Evolutionary conservation across 257 asterid species (phyloP), one percentile per base, ranked within the genome.

Genomic region (Solanum stenotomum): DNA sequence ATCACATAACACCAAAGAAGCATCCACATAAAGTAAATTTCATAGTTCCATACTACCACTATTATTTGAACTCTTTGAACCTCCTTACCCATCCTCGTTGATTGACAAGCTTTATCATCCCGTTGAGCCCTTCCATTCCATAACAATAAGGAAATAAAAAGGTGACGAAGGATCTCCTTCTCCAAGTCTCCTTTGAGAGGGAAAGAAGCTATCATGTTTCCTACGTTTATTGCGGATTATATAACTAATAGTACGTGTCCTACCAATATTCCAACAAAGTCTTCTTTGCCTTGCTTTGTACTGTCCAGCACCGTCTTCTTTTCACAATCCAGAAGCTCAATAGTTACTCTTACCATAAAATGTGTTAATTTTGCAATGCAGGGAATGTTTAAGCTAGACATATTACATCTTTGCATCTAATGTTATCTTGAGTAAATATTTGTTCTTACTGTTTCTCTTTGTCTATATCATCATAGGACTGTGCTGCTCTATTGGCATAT

Each of bases 401-500:
- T 35, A 9, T 75, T 75, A 75, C 8, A 11, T 75, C 18, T 49
- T 49, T 18, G 86, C 44, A 29, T 82, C 70, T 82, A 49, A 18
- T 49, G 68, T 85, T 85, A n/a, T 85, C 67, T 34, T 67, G 38
- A 71, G n/a, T 27, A 68, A 56, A 86, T 44, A 67, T 68, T 71
- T 42, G 29, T 86, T 86, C 44, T 12, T 52, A 8, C 33, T 87
- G 20, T 65, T 29, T 31, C 34, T 49, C 74, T 23, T 14, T 83
- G 61, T n/a, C 42, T 81, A 22, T 91, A 72, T 34, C 56, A 65
- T 34, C 72, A 67, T 89, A 97, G 99, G 99, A 97, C 74, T 97
- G 99, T 90, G 98, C 98, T 86, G 96, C 98, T 74, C 92, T 97
- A 89, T 90, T 97, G 90, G 99, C 98, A 20, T 96, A 95, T 40